phyloP scores from a whole-genome alignment of 1,284 basidiomycete genomes.

The Rhodotorula sp. region DNA sequence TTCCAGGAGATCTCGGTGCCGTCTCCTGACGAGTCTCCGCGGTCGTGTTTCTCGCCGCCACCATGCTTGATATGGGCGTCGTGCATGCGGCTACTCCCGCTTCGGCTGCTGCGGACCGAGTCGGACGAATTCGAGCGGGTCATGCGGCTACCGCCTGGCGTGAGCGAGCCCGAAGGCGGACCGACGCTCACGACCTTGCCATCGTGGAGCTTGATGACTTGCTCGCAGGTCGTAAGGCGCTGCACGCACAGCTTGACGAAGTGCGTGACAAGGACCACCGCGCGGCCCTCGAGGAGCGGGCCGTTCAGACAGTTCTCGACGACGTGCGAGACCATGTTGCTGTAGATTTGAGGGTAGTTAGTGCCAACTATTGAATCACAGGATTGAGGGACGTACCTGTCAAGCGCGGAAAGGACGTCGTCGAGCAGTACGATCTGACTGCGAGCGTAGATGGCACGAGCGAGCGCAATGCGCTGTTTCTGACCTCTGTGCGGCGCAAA shows the following conservation, averaged over 20 bases:
- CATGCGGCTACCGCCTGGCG: slow-evolving; percentile 11
- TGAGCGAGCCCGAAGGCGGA: slow-evolving; percentile 62
- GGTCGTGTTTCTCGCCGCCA: slow-evolving; percentile 45
- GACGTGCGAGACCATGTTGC: slow-evolving; percentile 77
- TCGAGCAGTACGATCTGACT: slow-evolving; percentile 42
- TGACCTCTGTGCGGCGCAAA: slow-evolving; percentile 70
- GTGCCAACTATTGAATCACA: slow-evolving; percentile 19
- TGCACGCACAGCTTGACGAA: slow-evolving; percentile 74
- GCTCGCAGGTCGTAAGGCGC: slow-evolving; percentile 58
- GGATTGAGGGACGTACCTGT: slow-evolving; percentile 19
- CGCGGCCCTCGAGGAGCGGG: slow-evolving; percentile 72
- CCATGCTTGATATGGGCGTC: slow-evolving; percentile 22
- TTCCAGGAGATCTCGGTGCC: slow-evolving; percentile 69
- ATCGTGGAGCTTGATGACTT: slow-evolving; percentile 73
- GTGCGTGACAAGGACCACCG: slow-evolving; percentile 84
- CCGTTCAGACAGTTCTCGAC: slow-evolving; percentile 80
- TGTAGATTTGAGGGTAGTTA: slow-evolving; percentile 60
- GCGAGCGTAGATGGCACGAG: slow-evolving; percentile 77
- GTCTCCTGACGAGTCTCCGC: slow-evolving; percentile 83
- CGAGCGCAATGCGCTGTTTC: slow-evolving; percentile 87
- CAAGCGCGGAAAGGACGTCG: slow-evolving; percentile 44
- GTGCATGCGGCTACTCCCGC: slow-evolving; percentile 42
- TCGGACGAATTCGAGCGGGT: slow-evolving; percentile 50
- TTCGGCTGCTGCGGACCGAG: slow-evolving; percentile 49
- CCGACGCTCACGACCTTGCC: slow-evolving; percentile 73